Base-by-base conservation (phyloP, 495 filamentous ascomycete species). In the Penicillium goetzii region DNA sequence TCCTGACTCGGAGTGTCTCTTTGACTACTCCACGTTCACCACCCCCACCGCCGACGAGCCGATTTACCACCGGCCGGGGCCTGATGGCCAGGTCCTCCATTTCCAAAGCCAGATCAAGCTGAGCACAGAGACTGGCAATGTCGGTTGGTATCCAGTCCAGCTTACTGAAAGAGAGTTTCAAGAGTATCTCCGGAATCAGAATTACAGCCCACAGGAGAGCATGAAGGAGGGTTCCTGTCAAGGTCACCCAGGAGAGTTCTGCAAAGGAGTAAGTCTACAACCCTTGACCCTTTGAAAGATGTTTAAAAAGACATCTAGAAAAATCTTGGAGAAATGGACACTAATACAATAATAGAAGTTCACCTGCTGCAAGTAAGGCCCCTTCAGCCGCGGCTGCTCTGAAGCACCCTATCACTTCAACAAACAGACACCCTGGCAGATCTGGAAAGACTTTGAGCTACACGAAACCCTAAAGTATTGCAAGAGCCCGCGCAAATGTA, bases 401-500 rank as follows among this genome's bases (percentile, higher is more conserved):
- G 14, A 49, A 23, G 9, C 1, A 7, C 9, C 41, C 6, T 8
- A 10, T 12, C 40, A 58, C 30, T 15, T 19, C 5, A 14, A 25
- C 21, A 30, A 19, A 8, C 26, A 30, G 23, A 23, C 23, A 1
- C n/a, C 12, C 1, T 17, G 26, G 23, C n/a, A 15, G 6, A 0
- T 21, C 4, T n/a, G 17, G 19, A 25, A 49, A n/a, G 25, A 30
- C 23, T 40, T 49, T 14, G 14, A 58, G 1, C 25, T 58, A 33
- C 21, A 32, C 19, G 38, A 55, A 34, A 59, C 63, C n/a, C 60
- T 58, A 15, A 4, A 23, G 23, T 12, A 23, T 1, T 36, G 34
- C 17, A 32, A 21, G 21, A 50, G 28, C 11, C 28, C 28, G 6
- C 28, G 28, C 28, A 30, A 30, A 30, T 30, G 28, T 6, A 30